phyloP scores from a whole-genome alignment of 306 rosid species.

The Carpinus fangiana region DNA sequence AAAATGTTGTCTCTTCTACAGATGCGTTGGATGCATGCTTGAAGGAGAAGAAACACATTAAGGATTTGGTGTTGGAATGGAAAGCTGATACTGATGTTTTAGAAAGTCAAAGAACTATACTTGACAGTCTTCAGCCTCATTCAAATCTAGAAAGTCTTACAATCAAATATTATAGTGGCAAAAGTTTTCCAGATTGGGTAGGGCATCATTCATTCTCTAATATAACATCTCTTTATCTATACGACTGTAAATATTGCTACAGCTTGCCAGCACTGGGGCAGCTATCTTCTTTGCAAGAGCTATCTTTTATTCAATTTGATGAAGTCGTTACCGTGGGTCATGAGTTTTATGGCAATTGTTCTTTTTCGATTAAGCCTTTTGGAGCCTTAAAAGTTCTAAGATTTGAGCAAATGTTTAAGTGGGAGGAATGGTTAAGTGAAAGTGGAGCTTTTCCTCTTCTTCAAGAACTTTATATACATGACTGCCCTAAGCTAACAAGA shows the following conservation, averaged over 20 bases:
- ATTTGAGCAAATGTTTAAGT: neutral
- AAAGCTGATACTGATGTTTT: neutral
- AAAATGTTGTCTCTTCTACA: conserved; percentile 2
- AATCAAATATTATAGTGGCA: neutral
- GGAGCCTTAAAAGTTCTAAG: conserved; percentile 5
- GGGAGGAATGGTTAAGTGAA: conserved; percentile 15
- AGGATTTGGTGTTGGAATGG: conserved; percentile 23
- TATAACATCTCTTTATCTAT: conserved; percentile 1
- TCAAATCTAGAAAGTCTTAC: conserved; percentile 5
- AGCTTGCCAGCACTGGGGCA: conserved; percentile 5
- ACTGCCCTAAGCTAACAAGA: too few relatives aligned
- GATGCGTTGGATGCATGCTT: conserved; percentile 15
- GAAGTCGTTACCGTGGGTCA: neutral
- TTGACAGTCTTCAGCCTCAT: conserved; percentile 29
- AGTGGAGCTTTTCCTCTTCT: conserved; percentile 5
- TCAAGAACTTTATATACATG: neutral
- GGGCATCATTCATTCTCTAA: conserved; percentile 22
- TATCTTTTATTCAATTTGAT: conserved; percentile 10
- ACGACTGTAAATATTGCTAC: neutral
- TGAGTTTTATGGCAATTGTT: conserved; percentile 7
- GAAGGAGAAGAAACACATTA: neutral
- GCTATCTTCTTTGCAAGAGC: conserved; percentile 15
- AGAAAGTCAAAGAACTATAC: conserved; percentile 9
- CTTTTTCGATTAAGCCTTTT: neutral
- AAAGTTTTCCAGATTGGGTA: conserved; percentile 28